Evolutionary conservation across 2,329 filamentous ascomycete genomes (phyloP), one percentile per base, ranked within the genome.

Genomic region (Colletotrichum eremochloae): DNA sequence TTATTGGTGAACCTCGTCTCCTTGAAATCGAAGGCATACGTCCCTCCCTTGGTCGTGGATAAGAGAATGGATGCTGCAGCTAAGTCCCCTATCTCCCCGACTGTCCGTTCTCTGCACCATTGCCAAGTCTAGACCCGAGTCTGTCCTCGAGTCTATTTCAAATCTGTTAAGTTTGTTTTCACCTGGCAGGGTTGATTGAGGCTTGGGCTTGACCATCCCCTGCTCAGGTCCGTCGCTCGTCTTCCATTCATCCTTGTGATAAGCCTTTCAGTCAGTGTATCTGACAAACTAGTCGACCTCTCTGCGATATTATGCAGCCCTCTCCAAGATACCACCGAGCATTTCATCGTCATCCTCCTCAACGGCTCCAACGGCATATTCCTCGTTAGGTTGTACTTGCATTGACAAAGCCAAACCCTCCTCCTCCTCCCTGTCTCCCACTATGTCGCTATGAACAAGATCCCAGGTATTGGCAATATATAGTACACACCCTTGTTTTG

Each of bases 31-130:
- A 63, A 72, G 58, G 63, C 63, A 58, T 14, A 20, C 42, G 7
- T 18, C 20, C 44, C n/a, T 46, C 69, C 69, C 69, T 72, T 48
- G 63, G 69, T 64, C 53, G 60, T 52, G 69, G 65, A 63, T 68
- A 68, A 68, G 52, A 69, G 60, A 68, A 57, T 62, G 68, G 42
- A 50, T 65, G 57, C 69, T 72, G 60, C 60, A 60, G 44, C 58
- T 63, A 55, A 60, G 64, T 60, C 65, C 42, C 42, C 18, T 9
- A 46, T 20, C 42, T 20, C 42, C 60, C 60, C 60, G 65, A 42
- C 69, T 40, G n/a, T 61, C 40, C 29, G 44, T 38, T 63, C 64
- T n/a, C 44, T 65, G 55, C 36, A 29, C 60, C 46, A 53, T 38
- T 31, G 15, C 11, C 31, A 40, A 15, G 33, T 38, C 33, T 60